Evolutionary conservation across 495 filamentous ascomycete species (phyloP), one percentile per base, ranked within the genome.

Genomic region (Lentithecium fluviatile): DNA sequence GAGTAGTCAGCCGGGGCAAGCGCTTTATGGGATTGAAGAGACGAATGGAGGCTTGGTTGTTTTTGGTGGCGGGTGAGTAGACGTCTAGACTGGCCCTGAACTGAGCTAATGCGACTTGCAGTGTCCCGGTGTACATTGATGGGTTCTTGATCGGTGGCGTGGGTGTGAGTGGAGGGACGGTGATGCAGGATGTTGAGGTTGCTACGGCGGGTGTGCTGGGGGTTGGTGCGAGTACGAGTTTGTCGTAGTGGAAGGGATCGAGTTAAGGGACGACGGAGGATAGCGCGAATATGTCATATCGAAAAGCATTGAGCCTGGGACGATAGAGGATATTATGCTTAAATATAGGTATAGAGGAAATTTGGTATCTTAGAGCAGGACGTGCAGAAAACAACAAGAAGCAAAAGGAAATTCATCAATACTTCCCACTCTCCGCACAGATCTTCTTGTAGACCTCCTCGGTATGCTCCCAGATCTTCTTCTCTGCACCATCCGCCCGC

Each of bases 391-490:
- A n/a, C n/a, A n/a, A n/a, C n/a, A n/a, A n/a, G n/a, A n/a, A n/a
- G n/a, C n/a, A n/a, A n/a, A n/a, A n/a, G n/a, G n/a, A n/a, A n/a
- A n/a, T n/a, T n/a, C 36, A 38, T 59, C 32, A 63, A 26, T 57
- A 63, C 45, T 64, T 64, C 10, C 38, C 54, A 25, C 24, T 23
- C 29, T 54, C 53, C 19, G 45, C 48, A 20, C 45, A 62, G 5
- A 67, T 51, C 49, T 54, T 63, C 59, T 38, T 55, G 19, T 53
- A 67, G 17, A 67, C 64, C 34, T 67, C 59, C 21, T 67, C 59
- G 1, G 64, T 63, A 50, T 67, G 64, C 6, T 12, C 25, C 64
- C 58, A 62, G 2, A 67, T 53, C 60, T 54, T 67, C 38, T 59
- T 26, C 15, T 19, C 59, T 12, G 59, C 58, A 5, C 60, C 64